Base-by-base conservation (phyloP, 345 rosid genomes). In the Citrus cavaleriei region DNA sequence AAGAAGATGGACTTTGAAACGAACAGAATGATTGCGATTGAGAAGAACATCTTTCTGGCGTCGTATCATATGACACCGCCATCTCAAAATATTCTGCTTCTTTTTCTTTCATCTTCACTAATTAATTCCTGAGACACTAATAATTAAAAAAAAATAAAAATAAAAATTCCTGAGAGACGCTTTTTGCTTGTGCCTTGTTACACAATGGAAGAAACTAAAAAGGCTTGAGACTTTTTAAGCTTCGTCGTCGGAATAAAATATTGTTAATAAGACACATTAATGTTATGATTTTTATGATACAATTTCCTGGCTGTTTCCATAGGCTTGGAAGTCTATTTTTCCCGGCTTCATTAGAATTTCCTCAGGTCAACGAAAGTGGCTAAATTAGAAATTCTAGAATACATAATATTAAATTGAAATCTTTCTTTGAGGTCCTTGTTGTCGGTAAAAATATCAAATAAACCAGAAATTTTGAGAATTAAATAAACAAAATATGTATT, bases 31-130 rank as follows among this genome's bases (percentile, higher is more conserved):
- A 74, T 25, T 78, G 79, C 37, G 77, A 78, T 3, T 34, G 49
- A 30, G 86, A 75, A 70, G 75, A 81, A 42, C 49, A 72, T 32
- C 84, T 75, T 62, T 81, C 82, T 24, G 80, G 86, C 27, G 79
- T 74, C 5, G 80, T 70, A 35, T 83, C 80, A 28, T 67, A 59
- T 5, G 80, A 75, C 64, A 1, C 51, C 18, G 0, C 51, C 51
- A 3, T 12, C 65, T 77, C 79, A 62, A 55, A 6, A 35, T 59
- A 22, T 21, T 55, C 78, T 25, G 38, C 16, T 40, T 10, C 32
- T 35, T 28, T 54, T 37, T 19, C n/a, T 27, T 49, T 65, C 18
- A 72, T 76, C 12, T 22, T 7, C 70, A 51, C 18, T 51, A 51
- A 51, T 54, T 18, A 46, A 46, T 46, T 13, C 18, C 51, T 46